Evolutionary conservation across 2,329 filamentous ascomycete genomes (phyloP), one percentile per base, ranked within the genome.

Genomic region (Nothopassalora personata): DNA sequence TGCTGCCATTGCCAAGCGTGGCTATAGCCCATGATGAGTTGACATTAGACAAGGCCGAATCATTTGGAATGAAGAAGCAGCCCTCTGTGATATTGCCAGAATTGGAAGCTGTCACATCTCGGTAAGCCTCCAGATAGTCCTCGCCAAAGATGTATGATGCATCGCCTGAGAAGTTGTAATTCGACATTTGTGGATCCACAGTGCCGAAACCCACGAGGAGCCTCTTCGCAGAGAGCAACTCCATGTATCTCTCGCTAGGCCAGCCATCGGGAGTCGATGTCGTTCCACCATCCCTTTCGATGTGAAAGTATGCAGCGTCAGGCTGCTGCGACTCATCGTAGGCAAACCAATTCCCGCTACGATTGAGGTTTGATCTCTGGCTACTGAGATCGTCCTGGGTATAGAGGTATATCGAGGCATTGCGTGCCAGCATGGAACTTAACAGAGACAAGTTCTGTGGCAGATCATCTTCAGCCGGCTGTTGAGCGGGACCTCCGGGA

Each of bases 201-300:
- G 69, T 74, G 1, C 84, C 84, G 68, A 82, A 85, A 39, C 79
- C 78, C 8, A 82, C 69, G 1, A 88, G 66, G 1, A 87, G 64
- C 33, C 85, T 76, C 63, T 79, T 79, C 8, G 28, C 43, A 1
- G 76, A 74, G 4, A 48, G 54, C 48, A 86, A 77, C 63, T 85
- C 82, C 34, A 86, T 71, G 64, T 79, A 85, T 19, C 79, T 77
- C 64, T 83, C 80, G n/a, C 79, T 81, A 0, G 86, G 86, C 86
- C 86, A 88, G 10, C 86, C 86, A 71, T 85, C 78, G 0, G 76
- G 68, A 0, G 84, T 86, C 19, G 76, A 76, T 1, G 68, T 47
- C 7, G 71, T 65, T 18, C 76, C 74, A 3, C 71, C 64, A 10
- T 65, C 51, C 45, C 74, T 65, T 30, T 71, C 66, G 8, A 77